phyloP scores from a whole-genome alignment of 2,329 filamentous ascomycete species.

The Graphiopsis chlorocephala region DNA sequence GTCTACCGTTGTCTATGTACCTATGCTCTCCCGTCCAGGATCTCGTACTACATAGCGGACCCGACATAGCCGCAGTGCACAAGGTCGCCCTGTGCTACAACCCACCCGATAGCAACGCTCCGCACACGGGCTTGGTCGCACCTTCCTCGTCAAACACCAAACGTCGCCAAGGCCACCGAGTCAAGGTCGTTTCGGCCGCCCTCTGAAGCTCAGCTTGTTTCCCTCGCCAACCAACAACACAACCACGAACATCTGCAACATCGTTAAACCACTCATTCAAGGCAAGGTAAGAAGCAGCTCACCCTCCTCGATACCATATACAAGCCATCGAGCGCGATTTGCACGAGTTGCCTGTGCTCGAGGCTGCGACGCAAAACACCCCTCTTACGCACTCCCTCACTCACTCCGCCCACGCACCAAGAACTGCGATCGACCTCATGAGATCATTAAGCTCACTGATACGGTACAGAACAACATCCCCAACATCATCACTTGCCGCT shows the following conservation, averaged over 20 bases:
- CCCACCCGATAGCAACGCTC: neutral
- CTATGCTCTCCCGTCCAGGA: neutral
- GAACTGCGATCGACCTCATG: neutral
- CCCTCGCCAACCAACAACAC: neutral
- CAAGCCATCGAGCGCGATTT: neutral
- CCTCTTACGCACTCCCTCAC: neutral
- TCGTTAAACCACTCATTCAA: neutral
- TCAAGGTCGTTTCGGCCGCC: neutral
- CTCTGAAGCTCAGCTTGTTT: slow-evolving; percentile 1
- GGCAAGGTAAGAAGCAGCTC: neutral
- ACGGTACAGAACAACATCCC: neutral
- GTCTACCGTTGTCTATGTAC: neutral
- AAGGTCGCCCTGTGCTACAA: neutral
- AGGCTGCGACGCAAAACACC: neutral
- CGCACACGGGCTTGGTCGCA: neutral
- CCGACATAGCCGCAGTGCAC: neutral
- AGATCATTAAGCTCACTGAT: neutral
- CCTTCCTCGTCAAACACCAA: slow-evolving; percentile 5
- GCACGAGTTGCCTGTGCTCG: neutral
- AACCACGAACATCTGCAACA: neutral
- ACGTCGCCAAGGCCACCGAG: neutral
- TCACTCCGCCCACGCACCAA: neutral
- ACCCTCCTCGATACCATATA: neutral
- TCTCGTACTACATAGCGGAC: neutral
- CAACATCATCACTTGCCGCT: neutral